Percentiles rank a stretch among this genome's conserved stretches.
Conservation (phyloP, 2,329 filamentous ascomycete species). For the Cladophialophora chaetospira region DNA sequence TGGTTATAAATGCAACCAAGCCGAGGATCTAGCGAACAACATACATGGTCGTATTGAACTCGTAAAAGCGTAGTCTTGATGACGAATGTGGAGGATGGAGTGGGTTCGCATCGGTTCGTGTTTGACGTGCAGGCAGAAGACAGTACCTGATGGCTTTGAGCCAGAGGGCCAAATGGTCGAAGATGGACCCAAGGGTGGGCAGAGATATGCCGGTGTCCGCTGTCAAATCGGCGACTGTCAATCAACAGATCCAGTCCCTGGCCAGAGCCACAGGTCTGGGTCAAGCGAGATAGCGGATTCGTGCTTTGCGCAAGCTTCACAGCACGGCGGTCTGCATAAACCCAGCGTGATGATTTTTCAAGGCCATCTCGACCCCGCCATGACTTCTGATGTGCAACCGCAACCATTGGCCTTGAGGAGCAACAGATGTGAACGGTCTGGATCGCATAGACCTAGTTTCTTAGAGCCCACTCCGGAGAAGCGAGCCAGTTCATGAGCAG, state of each 20-base stretch:
- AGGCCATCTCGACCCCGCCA: not conserved
- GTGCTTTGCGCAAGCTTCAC: not conserved
- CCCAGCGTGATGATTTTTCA: not conserved
- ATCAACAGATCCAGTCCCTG: slow-evolving; percentile 1
- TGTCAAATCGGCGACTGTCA: slow-evolving; percentile 23
- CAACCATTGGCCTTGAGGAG: too few relatives aligned
- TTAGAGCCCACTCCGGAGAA: not conserved
- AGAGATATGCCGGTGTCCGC: slow-evolving; percentile 16
- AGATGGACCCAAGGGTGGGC: not conserved
- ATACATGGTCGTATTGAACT: not conserved
- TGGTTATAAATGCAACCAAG: slow-evolving; percentile 8
- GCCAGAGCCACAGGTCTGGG: slow-evolving; percentile 9
- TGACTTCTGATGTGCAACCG: slow-evolving; percentile 3
- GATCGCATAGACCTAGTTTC: not conserved
- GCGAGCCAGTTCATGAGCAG: not conserved
- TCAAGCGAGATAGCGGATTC: slow-evolving; percentile 14
- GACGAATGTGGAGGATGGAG: slow-evolving; percentile 3
- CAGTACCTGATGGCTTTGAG: not conserved
- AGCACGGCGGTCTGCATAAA: not conserved
- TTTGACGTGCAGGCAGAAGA: slow-evolving; percentile 7
- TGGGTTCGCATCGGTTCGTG: slow-evolving; percentile 8
- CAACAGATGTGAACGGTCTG: not conserved
- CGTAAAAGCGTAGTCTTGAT: not conserved
- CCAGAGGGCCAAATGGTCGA: not conserved
- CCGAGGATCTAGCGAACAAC: slow-evolving; percentile 1